A percentile compares a stretch with the other conserved stretches of the same genome.
These are phyloP conservation scores for Moesziomyces sp. DNA, from an alignment of 1,284 basidiomycete genomes.

Conservation along the genomic window DNA sequence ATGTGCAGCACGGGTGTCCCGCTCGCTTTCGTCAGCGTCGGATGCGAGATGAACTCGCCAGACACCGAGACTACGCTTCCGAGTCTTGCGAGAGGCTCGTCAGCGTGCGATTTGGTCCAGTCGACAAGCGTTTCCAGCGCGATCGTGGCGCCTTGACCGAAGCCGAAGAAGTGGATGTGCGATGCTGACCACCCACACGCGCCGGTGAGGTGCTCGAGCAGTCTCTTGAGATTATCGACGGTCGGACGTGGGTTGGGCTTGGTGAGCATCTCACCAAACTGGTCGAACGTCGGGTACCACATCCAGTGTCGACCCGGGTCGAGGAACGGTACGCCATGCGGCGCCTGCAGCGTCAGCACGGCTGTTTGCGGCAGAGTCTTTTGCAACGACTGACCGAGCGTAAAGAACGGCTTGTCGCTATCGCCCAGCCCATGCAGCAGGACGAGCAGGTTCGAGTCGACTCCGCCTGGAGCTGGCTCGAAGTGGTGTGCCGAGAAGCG, in stretches of 20 bases:
- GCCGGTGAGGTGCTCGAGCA: slow-evolving; percentile 74
- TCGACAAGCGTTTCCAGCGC: slow-evolving; percentile 76
- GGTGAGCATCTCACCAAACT: slow-evolving; percentile 75
- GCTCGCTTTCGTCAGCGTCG: slow-evolving; percentile 3
- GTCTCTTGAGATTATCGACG: slow-evolving; percentile 72
- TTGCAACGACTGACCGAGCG: slow-evolving; percentile 78
- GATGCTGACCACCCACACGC: slow-evolving; percentile 75
- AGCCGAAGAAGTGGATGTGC: slow-evolving; percentile 86
- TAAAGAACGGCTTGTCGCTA: slow-evolving; percentile 79
- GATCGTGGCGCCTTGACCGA: slow-evolving; percentile 86
- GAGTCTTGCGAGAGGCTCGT: neutral
- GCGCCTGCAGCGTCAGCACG: slow-evolving; percentile 80
- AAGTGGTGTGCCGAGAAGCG: slow-evolving; percentile 69
- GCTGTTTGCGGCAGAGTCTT: slow-evolving; percentile 82
- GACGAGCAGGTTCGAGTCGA: slow-evolving; percentile 85
- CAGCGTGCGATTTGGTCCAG: slow-evolving; percentile 69
- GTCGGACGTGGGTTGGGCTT: slow-evolving; percentile 79
- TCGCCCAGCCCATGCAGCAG: slow-evolving; percentile 90
- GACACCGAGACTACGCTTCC: slow-evolving; percentile 46
- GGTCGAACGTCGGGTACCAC: slow-evolving; percentile 87
- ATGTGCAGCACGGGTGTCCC: slow-evolving; percentile 35
- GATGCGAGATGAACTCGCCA: slow-evolving; percentile 45
- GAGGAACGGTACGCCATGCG: slow-evolving; percentile 83
- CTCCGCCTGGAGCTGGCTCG: slow-evolving; percentile 78
- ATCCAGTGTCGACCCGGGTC: slow-evolving; percentile 72